Conservation (phyloP, 1,284 basidiomycete species). For the Flammula alnicola region DNA sequence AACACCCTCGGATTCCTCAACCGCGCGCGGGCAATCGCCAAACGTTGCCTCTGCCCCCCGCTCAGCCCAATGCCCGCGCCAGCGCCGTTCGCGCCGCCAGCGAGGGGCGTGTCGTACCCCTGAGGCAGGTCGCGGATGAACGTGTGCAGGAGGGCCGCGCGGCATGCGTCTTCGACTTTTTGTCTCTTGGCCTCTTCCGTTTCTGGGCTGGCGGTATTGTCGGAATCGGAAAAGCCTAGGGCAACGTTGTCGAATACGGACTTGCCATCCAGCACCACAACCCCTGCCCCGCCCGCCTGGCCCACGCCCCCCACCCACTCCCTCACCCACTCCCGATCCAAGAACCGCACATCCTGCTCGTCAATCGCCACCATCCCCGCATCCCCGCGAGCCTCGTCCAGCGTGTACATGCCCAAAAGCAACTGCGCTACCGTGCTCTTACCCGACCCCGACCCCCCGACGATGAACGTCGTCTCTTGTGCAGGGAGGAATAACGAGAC, state of each 20-base stretch:
- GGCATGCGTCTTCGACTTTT: constrained; percentile 81
- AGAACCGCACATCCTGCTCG: constrained; percentile 76
- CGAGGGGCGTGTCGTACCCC: constrained; percentile 85
- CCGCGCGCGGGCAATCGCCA: constrained; percentile 90
- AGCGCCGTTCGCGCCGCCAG: constrained; percentile 43
- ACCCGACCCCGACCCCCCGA: constrained; percentile 90
- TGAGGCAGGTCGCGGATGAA: constrained; percentile 84
- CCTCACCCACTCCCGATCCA: constrained; percentile 79
- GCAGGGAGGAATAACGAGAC: constrained; percentile 82
- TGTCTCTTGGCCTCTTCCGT: constrained; percentile 49
- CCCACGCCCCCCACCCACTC: constrained; percentile 79
- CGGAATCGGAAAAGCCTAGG: too few species aligned
- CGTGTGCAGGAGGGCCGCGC: constrained; percentile 87
- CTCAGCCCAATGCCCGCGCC: constrained; percentile 75
- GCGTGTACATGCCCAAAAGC: constrained; percentile 80
- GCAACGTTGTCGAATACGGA: constrained; percentile 88
- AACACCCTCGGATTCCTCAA: constrained; percentile 89
- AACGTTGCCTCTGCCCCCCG: constrained; percentile 92
- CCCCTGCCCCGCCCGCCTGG: constrained; percentile 71
- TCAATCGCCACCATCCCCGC: constrained; percentile 77
- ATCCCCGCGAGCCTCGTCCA: constrained; percentile 23
- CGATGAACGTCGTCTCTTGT: constrained; percentile 89
- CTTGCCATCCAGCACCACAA: constrained; percentile 68
- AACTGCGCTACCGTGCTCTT: constrained; percentile 92
- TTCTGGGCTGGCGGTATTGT: constrained; percentile 48